Conservation (phyloP, 1,139 yeast genomes). For the Saccharomyces hybrid region DNA sequence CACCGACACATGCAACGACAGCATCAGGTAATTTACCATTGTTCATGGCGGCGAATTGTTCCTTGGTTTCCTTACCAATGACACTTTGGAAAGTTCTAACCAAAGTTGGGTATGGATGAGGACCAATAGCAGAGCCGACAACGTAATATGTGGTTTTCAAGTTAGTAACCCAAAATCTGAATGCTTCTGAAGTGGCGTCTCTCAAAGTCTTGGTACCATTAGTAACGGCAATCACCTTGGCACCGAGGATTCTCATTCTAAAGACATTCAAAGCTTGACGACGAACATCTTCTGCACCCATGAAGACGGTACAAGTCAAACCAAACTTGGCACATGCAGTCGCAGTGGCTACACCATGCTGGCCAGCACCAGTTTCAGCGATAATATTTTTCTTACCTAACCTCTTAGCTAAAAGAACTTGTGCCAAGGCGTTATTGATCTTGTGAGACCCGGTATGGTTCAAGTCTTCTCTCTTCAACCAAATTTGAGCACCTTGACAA, state of each 20-base stretch:
- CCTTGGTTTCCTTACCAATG: constrained; percentile 90
- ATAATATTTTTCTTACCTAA: constrained; percentile 85
- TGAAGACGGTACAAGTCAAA: constrained; percentile 85
- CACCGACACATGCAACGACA: constrained; percentile 98
- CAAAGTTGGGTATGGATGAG: constrained; percentile 96
- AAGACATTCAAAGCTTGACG: constrained; percentile 97
- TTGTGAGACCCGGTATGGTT: constrained; percentile 98
- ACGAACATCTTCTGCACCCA: constrained; percentile 99
- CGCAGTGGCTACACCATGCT: constrained; percentile 99
- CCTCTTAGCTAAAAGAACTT: constrained; percentile 83
- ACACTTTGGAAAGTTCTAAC: constrained; percentile 98
- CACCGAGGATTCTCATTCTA: constrained; percentile 95
- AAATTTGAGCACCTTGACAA: constrained; percentile 94
- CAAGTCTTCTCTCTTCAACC: constrained; percentile 97
- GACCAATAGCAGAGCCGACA: constrained; percentile 98
- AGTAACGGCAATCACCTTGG: constrained; percentile 85
- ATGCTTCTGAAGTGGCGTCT: constrained; percentile 97
- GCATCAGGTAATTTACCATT: constrained; percentile 84
- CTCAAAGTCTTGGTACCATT: constrained; percentile 94
- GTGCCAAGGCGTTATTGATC: constrained; percentile 94
- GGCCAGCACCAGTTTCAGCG: constrained; percentile 99
- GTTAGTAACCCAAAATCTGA: constrained; percentile 90
- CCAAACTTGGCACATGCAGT: constrained; percentile 99
- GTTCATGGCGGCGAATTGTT: constrained; percentile 74
- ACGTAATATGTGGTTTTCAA: constrained; percentile 83